Percentiles rank a stretch among this genome's conserved stretches.
Conservation (phyloP, 768 basidiomycete genomes). For the Rhodotorula taiwanensis region DNA sequence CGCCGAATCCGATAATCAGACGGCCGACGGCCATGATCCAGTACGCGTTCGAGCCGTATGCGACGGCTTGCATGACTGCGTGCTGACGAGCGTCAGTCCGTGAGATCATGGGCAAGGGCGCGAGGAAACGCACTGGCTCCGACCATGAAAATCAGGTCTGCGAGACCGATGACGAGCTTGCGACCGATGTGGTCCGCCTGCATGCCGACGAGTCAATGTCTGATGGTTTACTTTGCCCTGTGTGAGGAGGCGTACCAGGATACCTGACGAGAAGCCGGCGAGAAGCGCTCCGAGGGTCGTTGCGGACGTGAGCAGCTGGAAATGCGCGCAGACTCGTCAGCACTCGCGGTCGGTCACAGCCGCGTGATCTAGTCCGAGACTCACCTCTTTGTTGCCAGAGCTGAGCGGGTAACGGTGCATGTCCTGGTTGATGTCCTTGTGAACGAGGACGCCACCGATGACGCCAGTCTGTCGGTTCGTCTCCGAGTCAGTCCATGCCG, state of each 20-base stretch:
- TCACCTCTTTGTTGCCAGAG: conserved; percentile 33
- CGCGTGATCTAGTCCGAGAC: too few relatives aligned
- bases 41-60: conserved; percentile 22
- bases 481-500: too few relatives aligned
- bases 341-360: too few relatives aligned
- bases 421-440: conserved; percentile 28
- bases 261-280: conserved; percentile 31
- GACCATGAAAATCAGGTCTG: conserved; percentile 32
- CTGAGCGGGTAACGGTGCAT: conserved; percentile 16
- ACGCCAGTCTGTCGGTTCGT: conserved; percentile 30
- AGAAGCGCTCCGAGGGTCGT: conserved; percentile 36
- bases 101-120: too few relatives aligned
- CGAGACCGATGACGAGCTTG: conserved; percentile 35
- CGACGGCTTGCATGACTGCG: conserved; percentile 34
- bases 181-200: conserved; percentile 31
- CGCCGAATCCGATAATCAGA: conserved; percentile 58
- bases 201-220: not conserved
- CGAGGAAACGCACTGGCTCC: conserved; percentile 15
- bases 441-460: conserved; percentile 37
- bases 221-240: too few relatives aligned
- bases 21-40: conserved; percentile 62
- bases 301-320: conserved; percentile 33
- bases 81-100: not conserved
- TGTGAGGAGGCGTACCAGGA: not conserved
- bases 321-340: not conserved